Evolutionary conservation across 352 stramenopile species (phyloP), one percentile per base, ranked within the genome.

Genomic region (Phytophthora pseudosyringae): DNA sequence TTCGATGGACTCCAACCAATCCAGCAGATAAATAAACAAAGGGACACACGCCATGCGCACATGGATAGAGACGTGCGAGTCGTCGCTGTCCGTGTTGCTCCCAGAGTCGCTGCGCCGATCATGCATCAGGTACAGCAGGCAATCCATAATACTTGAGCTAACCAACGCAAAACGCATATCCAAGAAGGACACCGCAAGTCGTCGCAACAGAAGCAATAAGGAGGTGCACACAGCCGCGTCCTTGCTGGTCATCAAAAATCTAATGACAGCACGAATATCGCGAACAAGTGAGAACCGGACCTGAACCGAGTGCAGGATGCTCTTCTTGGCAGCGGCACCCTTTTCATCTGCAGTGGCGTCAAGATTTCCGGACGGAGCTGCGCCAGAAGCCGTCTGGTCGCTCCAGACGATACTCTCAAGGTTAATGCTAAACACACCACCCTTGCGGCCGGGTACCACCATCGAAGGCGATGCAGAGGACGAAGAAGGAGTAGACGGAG

Each of bases 321-420:
- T 87, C 13, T 70, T 62, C 32, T 60, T 63, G 4, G 58, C 8
- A 8, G 41, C 7, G 3, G 49, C 9, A 35, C n/a, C 53, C 21
- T 64, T 73, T 44, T 75, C 66, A 32, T 84, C 70, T 13, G 18
- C 21, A 25, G 18, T 75, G 29, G 28, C 49, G 29, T 71, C 73
- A 7, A 49, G 40, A 33, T 54, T 65, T 40, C 33, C 58, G 52
- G 28, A 45, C 8, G 51, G 67, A 31, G 55, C 29, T 32, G 45
- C 25, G 9, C 57, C 39, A 28, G 59, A 26, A 8, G 25, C 51
- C 10, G 68, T 53, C 40, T 92, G 82, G 40, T 94, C 86, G 49
- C 82, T 94, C 86, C 86, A 94, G 7, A 91, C 83, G 58, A 94
- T 94, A 46, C 76, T 89, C 43, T 94, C 83, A 6, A 93, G 58